Evolutionary conservation across 2,329 filamentous ascomycete genomes (phyloP).

Genomic region (Teratosphaeria zuluensis): DNA sequence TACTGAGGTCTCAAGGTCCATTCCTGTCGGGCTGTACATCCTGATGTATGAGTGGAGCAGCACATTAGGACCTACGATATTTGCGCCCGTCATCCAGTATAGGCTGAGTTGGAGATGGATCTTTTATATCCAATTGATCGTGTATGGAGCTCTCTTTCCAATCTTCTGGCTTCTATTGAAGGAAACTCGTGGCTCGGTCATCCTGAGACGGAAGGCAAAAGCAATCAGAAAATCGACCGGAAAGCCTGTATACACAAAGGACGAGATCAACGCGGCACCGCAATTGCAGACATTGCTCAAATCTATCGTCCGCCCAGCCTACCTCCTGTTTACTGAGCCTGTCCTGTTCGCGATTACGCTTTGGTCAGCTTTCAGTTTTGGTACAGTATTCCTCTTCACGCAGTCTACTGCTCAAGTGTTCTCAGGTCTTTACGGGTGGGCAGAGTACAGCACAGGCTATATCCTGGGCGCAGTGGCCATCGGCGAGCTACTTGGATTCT

Average conservation of each 20-base stretch:
- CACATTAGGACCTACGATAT: slow-evolving; percentile 28
- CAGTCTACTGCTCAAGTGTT: slow-evolving; percentile 39
- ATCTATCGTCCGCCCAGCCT: slow-evolving; percentile 23
- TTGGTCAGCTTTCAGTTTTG: slow-evolving; percentile 40
- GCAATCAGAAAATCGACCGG: slow-evolving; percentile 23
- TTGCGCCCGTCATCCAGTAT: slow-evolving; percentile 24
- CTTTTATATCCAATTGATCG: slow-evolving; percentile 33
- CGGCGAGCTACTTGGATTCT: slow-evolving; percentile 36
- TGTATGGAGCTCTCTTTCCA: slow-evolving; percentile 34
- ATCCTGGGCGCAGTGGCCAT: slow-evolving; percentile 37
- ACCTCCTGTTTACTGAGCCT: slow-evolving; percentile 40
- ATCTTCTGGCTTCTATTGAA: slow-evolving; percentile 32
- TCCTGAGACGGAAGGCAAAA: slow-evolving; percentile 32
- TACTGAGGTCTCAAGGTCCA: slow-evolving; percentile 20
- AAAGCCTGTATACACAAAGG: slow-evolving; percentile 19
- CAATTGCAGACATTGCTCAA: slow-evolving; percentile 25
- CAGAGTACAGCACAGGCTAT: slow-evolving; percentile 34
- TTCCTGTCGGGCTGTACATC: slow-evolving; percentile 29
- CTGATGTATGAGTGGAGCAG: slow-evolving; percentile 25
- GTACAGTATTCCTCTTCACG: slow-evolving; percentile 42
- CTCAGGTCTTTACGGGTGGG: slow-evolving; percentile 30
- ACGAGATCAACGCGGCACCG: slow-evolving; percentile 26
- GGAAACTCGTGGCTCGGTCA: slow-evolving; percentile 39
- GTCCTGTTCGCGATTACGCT: slow-evolving; percentile 40
- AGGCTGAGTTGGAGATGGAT: slow-evolving; percentile 29